Conservation (phyloP, 1,284 basidiomycete species). For the Sporisorium iseilematis-ciliati region DNA sequence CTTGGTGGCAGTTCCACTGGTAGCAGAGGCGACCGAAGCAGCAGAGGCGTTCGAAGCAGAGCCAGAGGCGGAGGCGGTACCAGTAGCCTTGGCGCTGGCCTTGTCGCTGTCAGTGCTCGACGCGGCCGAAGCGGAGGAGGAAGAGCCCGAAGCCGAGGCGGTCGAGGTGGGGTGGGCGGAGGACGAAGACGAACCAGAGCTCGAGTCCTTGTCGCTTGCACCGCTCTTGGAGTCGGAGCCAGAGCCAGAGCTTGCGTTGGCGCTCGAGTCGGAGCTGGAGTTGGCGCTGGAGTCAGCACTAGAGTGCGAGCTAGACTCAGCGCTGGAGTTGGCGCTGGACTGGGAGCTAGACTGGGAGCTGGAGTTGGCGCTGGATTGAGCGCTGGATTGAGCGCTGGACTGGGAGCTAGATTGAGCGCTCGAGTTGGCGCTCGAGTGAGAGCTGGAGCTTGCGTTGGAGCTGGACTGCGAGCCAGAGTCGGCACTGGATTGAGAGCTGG, state of each 20-base stretch:
- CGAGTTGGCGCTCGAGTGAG: slow-evolving; percentile 9
- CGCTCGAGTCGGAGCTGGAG: slow-evolving; percentile 16
- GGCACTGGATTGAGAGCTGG: slow-evolving; percentile 6
- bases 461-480: slow-evolving; percentile 22
- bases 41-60: slow-evolving; percentile 6
- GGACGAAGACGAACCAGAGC: slow-evolving; percentile 6
- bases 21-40: slow-evolving; percentile 5
- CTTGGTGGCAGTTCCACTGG: neutral
- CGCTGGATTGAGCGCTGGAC: slow-evolving; percentile 2
- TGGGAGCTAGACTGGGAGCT: slow-evolving; percentile 9
- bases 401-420: slow-evolving; percentile 11
- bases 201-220: slow-evolving; percentile 3
- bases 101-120: slow-evolving; percentile 30
- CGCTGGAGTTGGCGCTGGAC: slow-evolving; percentile 13
- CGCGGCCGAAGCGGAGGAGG: slow-evolving; percentile 9
- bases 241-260: slow-evolving; percentile 9
- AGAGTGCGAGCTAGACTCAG: slow-evolving; percentile 11
- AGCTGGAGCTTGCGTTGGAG: slow-evolving; percentile 11
- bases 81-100: slow-evolving; percentile 12
- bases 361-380: slow-evolving; percentile 9
- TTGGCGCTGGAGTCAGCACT: slow-evolving; percentile 11
- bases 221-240: slow-evolving; percentile 12
- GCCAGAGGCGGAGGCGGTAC: slow-evolving; percentile 2
- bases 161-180: slow-evolving; percentile 30
- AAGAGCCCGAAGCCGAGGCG: slow-evolving; percentile 19